A percentile compares a stretch with the other conserved stretches of the same genome.
Conservation (phyloP, 2,329 filamentous ascomycete genomes). For the Zasmidium angulare region DNA sequence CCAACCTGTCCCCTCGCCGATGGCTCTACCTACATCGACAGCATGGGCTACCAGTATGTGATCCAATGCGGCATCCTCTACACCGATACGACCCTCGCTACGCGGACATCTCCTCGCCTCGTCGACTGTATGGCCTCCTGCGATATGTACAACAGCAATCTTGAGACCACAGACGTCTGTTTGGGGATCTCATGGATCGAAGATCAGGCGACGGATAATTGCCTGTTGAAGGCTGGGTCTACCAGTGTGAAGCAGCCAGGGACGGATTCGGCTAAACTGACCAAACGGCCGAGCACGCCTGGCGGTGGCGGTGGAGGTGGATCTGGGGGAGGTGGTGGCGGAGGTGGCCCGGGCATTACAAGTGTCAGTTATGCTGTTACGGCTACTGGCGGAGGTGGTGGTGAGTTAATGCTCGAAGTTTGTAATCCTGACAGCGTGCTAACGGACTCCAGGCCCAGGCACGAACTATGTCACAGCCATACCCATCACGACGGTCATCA, state of each 20-base stretch:
- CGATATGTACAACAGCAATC: conserved; percentile 33
- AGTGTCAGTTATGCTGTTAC: background rate
- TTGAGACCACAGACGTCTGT: conserved; percentile 25
- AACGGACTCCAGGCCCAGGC: background rate
- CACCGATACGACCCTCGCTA: conserved; percentile 23
- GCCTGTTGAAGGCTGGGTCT: conserved; percentile 23
- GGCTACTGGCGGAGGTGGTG: background rate
- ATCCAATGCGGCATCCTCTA: conserved; percentile 27
- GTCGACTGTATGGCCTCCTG: conserved; percentile 32
- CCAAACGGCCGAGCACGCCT: conserved; percentile 5
- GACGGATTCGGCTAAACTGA: conserved; percentile 20
- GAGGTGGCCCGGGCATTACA: background rate
- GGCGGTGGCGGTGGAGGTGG: background rate
- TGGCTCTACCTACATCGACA: conserved; percentile 9
- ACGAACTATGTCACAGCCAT: background rate
- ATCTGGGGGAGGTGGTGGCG: conserved; percentile 1
- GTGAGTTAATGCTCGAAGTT: background rate
- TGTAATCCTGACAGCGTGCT: background rate
- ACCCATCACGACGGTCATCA: background rate
- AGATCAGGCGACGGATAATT: conserved; percentile 21
- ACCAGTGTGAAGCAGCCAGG: conserved; percentile 11
- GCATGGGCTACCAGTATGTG: conserved; percentile 29
- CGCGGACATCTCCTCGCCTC: conserved; percentile 25
- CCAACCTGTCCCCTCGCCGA: background rate
- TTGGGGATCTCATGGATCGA: conserved; percentile 28